Evolutionary conservation across 257 asterid species (phyloP).

Genomic region (Galeopsis tetrahit): DNA sequence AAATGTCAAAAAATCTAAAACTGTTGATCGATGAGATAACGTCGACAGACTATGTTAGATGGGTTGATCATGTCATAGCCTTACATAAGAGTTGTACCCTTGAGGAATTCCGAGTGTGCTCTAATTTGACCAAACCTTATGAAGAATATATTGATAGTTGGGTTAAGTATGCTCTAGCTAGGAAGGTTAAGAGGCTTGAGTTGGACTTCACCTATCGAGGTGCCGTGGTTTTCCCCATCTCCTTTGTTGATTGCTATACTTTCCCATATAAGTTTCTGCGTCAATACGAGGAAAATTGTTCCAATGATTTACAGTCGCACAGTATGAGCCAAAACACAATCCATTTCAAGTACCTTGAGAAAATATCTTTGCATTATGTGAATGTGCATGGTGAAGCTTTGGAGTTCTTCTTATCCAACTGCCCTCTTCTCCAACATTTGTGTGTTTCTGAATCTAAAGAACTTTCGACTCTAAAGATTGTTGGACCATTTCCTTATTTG

Average conservation of each 20-base stretch:
- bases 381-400: constrained; percentile 12
- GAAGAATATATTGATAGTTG: neutral
- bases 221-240: neutral
- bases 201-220: neutral
- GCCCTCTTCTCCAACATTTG: constrained; percentile 26
- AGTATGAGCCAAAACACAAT: neutral
- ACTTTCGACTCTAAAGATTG: neutral
- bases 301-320: no score
- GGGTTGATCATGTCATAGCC: neutral
- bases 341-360: neutral
- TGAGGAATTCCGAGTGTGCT: constrained; percentile 4
- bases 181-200: constrained; percentile 29
- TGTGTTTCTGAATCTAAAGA: neutral
- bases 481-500: neutral
- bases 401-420: constrained; percentile 20
- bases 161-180: constrained; percentile 20
- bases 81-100: neutral
- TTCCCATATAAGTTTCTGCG: neutral
- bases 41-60: neutral
- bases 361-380: neutral
- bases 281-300: no score
- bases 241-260: neutral
- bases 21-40: neutral
- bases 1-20: neutral
- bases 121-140: neutral